These are phyloP conservation scores for Colletotrichum salicis DNA, from an alignment of 2,329 filamentous ascomycete species.

Conservation along the genomic window DNA sequence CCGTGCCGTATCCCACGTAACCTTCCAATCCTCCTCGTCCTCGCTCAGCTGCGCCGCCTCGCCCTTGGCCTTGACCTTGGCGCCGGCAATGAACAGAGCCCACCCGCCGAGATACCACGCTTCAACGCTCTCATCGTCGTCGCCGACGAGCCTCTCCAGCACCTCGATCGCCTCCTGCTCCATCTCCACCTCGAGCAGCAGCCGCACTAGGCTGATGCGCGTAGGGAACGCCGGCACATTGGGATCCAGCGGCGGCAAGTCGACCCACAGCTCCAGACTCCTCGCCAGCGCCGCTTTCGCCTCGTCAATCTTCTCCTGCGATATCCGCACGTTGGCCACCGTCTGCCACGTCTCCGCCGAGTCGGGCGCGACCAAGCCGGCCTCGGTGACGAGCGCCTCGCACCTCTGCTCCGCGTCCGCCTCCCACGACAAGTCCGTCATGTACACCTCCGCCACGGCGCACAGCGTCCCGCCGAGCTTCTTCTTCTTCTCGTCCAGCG, in stretches of 20 bases:
- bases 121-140: conserved; percentile 95
- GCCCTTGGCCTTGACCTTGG: conserved; percentile 66
- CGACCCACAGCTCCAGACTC: conserved; percentile 86
- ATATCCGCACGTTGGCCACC: conserved; percentile 91
- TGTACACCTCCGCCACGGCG: conserved; percentile 95
- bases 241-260: conserved; percentile 77
- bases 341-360: conserved; percentile 94
- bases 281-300: conserved; percentile 80
- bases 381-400: conserved; percentile 90
- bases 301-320: conserved; percentile 82
- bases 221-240: conserved; percentile 86
- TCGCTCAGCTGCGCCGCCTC: conserved; percentile 39
- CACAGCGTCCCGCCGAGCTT: conserved; percentile 94
- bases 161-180: conserved; percentile 87
- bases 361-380: conserved; percentile 83
- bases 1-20: conserved; percentile 77
- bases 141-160: conserved; percentile 81
- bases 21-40: conserved; percentile 64
- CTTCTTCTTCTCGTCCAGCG: conserved; percentile 74
- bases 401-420: conserved; percentile 89
- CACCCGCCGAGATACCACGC: conserved; percentile 97
- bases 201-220: conserved; percentile 81
- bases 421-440: conserved; percentile 97
- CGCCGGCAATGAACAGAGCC: conserved; percentile 83
- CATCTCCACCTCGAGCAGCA: conserved; percentile 91